phyloP scores from a whole-genome alignment of 2,329 filamentous ascomycete genomes.

The Celoporthe dispersa region DNA sequence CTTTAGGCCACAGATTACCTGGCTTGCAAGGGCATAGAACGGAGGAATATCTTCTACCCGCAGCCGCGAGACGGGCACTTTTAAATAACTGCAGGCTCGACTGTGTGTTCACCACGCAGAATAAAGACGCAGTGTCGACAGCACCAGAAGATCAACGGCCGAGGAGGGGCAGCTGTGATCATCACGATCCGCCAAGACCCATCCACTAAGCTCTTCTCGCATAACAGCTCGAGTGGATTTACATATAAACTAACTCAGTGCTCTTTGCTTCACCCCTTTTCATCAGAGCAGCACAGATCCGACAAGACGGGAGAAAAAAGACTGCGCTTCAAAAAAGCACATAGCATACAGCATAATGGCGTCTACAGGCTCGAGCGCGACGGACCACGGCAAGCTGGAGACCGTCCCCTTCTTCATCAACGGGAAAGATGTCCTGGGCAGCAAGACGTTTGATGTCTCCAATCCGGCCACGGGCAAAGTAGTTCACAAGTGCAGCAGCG shows the following conservation, averaged over 20 bases:
- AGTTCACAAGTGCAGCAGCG: constrained; percentile 36
- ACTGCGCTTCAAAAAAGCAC: not conserved
- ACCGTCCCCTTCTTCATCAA: constrained; percentile 41
- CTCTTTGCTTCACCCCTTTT: not conserved
- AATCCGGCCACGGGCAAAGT: constrained; percentile 38
- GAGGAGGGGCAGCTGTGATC: not conserved
- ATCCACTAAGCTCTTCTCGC: not conserved
- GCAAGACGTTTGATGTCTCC: constrained; percentile 36
- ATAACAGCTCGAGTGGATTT: not conserved
- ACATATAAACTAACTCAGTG: not conserved
- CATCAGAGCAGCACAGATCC: not conserved
- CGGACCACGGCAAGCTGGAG: constrained; percentile 15
- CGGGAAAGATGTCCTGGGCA: constrained; percentile 37
- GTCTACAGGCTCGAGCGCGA: constrained; percentile 1
- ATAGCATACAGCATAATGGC: constrained; percentile 9
- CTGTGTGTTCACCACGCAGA: not conserved
- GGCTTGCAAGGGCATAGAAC: not conserved
- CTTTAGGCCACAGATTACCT: not conserved
- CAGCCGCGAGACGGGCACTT: not conserved
- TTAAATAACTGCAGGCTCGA: not conserved
- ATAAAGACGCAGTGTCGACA: not conserved
- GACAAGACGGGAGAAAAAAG: too few species aligned
- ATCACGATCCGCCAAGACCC: not conserved
- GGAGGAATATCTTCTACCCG: not conserved
- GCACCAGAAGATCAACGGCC: not conserved